phyloP scores from a whole-genome alignment of 129 eudicot species.

The Pseudognaphalium luteoalbum region DNA sequence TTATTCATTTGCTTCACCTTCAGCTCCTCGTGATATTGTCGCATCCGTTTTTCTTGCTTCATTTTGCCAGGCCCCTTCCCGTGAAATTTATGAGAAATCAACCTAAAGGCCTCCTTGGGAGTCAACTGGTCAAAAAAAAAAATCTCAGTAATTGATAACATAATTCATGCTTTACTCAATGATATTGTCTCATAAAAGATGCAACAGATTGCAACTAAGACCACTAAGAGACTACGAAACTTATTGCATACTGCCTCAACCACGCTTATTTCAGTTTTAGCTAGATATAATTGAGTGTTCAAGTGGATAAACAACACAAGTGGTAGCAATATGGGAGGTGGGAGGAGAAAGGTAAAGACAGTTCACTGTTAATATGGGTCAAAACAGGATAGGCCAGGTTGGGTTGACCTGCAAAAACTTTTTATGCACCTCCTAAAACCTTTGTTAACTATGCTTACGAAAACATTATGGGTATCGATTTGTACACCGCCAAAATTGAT shows the following conservation, averaged over 20 bases:
- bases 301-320: no score
- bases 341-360: neutral
- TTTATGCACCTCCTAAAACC: neutral
- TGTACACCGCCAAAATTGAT: no score
- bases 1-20: slow-evolving; percentile 90
- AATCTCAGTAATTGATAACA: slow-evolving; percentile 18
- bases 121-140: slow-evolving; percentile 57
- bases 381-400: neutral
- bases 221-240: neutral
- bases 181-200: neutral
- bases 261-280: neutral
- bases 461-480: no score
- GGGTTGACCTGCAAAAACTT: neutral
- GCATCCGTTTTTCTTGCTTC: slow-evolving; percentile 91
- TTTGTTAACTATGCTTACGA: neutral
- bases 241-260: neutral
- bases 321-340: neutral
- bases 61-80: slow-evolving; percentile 96
- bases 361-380: neutral
- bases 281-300: no score
- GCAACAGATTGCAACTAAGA: neutral
- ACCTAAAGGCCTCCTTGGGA: slow-evolving; percentile 91
- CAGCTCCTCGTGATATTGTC: slow-evolving; percentile 81
- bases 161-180: slow-evolving; percentile 6
- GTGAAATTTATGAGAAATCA: slow-evolving; percentile 87